phyloP scores from a whole-genome alignment of 495 filamentous ascomycete genomes.

The Hyaloscypha variabilis region DNA sequence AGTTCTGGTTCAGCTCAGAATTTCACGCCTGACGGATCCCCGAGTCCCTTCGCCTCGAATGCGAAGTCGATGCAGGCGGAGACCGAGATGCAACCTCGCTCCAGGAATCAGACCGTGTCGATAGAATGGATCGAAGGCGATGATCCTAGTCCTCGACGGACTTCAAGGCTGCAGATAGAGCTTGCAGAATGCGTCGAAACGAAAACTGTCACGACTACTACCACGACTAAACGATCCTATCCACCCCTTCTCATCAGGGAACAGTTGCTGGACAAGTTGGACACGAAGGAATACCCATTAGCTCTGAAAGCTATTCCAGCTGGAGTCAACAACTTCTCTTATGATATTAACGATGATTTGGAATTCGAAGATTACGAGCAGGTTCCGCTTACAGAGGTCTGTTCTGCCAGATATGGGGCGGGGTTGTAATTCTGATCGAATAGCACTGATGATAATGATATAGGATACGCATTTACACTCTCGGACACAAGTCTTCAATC shows the following conservation, averaged over 20 bases:
- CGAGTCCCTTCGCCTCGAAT: constrained; percentile 30
- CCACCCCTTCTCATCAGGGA: constrained; percentile 83
- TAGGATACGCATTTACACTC: background rate
- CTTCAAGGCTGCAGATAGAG: constrained; percentile 45
- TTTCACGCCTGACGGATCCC: constrained; percentile 23
- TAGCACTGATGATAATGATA: background rate
- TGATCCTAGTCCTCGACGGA: constrained; percentile 19
- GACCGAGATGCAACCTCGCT: constrained; percentile 18
- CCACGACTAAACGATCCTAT: constrained; percentile 87
- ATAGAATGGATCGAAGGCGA: constrained; percentile 30
- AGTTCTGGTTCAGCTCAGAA: constrained; percentile 9
- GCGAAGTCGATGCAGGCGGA: constrained; percentile 16
- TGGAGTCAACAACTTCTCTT: constrained; percentile 70
- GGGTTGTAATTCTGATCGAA: background rate
- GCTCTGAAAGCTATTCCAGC: constrained; percentile 79
- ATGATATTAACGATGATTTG: constrained; percentile 58
- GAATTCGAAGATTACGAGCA: constrained; percentile 2
- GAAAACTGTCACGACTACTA: constrained; percentile 87
- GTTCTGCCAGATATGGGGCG: background rate
- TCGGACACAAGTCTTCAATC: background rate
- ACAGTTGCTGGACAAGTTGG: constrained; percentile 70
- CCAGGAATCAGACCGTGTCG: constrained; percentile 25
- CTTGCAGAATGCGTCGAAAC: constrained; percentile 60
- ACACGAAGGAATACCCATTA: constrained; percentile 88
- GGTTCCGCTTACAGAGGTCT: background rate